Evolutionary conservation across 129 eudicot species (phyloP).

Genomic region (Saussurea involucrata): DNA sequence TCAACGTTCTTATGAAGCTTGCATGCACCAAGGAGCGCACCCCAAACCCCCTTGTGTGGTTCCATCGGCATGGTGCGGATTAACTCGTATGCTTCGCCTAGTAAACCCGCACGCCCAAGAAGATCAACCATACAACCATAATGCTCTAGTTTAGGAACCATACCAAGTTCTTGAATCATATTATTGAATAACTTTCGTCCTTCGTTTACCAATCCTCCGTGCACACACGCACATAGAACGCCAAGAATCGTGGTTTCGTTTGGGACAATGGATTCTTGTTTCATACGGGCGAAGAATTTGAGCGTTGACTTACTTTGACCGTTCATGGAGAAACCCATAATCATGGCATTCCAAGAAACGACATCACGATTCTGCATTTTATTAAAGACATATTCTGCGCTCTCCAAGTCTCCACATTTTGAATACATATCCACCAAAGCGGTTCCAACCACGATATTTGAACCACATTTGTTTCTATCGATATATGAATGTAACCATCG

Average conservation of each 20-base stretch:
- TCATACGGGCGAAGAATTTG: conserved; percentile 32
- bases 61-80: conserved; percentile 32
- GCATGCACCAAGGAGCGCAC: conserved; percentile 48
- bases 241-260: conserved; percentile 46
- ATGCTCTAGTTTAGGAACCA: conserved; percentile 39
- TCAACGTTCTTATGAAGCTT: conserved; percentile 46
- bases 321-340: conserved; percentile 48
- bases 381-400: conserved; percentile 30
- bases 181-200: no score
- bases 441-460: conserved; percentile 39
- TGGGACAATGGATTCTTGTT: conserved; percentile 17
- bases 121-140: conserved; percentile 58
- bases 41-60: conserved; percentile 50
- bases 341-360: conserved; percentile 59
- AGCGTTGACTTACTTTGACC: conserved; percentile 41
- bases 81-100: conserved; percentile 39
- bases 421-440: conserved; percentile 54
- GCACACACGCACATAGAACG: conserved; percentile 56
- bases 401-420: conserved; percentile 45
- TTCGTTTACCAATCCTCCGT: conserved; percentile 42
- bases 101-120: conserved; percentile 45
- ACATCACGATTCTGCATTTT: conserved; percentile 36
- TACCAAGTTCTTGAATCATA: no score
- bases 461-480: conserved; percentile 17
- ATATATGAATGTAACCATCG: conserved; percentile 41